Percentiles rank a stretch among this genome's conserved stretches.
Evolutionary conservation across 2,329 filamentous ascomycete species (phyloP).

Genomic region (Dothiorella sarmentorum): DNA sequence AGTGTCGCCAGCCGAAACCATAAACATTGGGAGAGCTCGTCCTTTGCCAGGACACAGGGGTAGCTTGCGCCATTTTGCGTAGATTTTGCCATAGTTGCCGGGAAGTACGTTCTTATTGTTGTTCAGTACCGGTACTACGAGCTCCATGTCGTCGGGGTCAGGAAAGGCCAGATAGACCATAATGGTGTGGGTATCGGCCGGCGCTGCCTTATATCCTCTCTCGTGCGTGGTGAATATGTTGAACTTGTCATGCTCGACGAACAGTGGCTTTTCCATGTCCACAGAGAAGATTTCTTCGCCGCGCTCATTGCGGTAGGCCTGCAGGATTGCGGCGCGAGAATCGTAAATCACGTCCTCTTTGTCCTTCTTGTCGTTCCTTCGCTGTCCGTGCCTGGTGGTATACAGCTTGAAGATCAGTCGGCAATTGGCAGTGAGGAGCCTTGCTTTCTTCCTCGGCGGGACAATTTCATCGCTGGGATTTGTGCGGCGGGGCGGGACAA

Average conservation of each 20-base stretch:
- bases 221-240: not conserved
- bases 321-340: slow-evolving; percentile 21
- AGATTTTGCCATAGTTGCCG: not conserved
- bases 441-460: not conserved
- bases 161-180: slow-evolving; percentile 23
- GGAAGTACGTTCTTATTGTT: not conserved
- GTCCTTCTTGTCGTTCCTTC: slow-evolving; percentile 18
- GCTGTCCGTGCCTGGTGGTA: slow-evolving; percentile 25
- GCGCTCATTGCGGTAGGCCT: not conserved
- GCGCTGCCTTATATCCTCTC: not conserved
- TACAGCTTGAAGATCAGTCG: slow-evolving; percentile 19
- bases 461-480: not conserved
- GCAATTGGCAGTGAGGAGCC: not conserved
- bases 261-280: slow-evolving; percentile 18
- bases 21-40: not conserved
- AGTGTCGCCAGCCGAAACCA: not conserved
- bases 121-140: slow-evolving; percentile 29
- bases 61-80: slow-evolving; percentile 29
- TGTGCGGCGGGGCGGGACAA: not conserved
- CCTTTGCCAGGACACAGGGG: slow-evolving; percentile 23
- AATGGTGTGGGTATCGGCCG: slow-evolving; percentile 13
- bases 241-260: slow-evolving; percentile 24
- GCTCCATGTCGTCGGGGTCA: slow-evolving; percentile 28
- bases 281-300: slow-evolving; percentile 1
- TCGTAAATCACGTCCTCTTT: slow-evolving; percentile 27